Base-by-base conservation (phyloP, 2,329 filamentous ascomycete genomes). In the Exophiala calicioides region DNA sequence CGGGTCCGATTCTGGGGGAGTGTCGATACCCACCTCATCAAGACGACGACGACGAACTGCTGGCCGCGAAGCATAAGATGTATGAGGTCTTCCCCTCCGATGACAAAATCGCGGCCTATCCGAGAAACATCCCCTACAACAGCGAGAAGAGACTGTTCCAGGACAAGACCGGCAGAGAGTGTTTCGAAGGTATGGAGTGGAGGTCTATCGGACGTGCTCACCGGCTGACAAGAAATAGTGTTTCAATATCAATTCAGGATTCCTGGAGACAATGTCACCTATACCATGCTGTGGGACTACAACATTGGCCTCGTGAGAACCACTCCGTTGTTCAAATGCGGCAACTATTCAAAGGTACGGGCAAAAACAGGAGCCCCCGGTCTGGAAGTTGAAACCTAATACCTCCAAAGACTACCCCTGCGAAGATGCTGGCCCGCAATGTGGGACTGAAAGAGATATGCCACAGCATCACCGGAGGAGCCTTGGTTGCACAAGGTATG, bases 221-320 rank as follows among this genome's bases (percentile, higher is more conserved):
- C 29, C 24, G 56, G 21, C 47, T 56, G 30, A 50, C 23, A n/a
- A 15, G 26, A 27, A 26, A 6, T 53, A 93, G 88, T 89, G 19
- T 90, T 90, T 65, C 82, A 90, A 59, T 97, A 96, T 67, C 82
- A 80, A 26, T 96, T 94, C 73, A 79, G 76, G 57, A 65, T 85
- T 3, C 86, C 86, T 0, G 81, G 76, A 8, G 79, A 86, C 34
- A 77, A 84, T 2, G 77, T 75, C 53, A 75, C 79, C 41, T 90
- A 86, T 65, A 81, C 80, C 1, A 83, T 97, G 51, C 90, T 96
- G 81, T 98, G 93, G 93, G 93, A 98, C 67, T 96, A 96, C 71
- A 91, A 94, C 60, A 82, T 91, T 52, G 93, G 93, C 6, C 82
- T 97, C 21, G 90, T 97, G 53, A 84, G 91, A 52, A 94, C 95